A percentile compares a stretch with the other conserved stretches of the same genome.
Conservation (phyloP, 352 stramenopile species). For the Blastocystis sp. region DNA sequence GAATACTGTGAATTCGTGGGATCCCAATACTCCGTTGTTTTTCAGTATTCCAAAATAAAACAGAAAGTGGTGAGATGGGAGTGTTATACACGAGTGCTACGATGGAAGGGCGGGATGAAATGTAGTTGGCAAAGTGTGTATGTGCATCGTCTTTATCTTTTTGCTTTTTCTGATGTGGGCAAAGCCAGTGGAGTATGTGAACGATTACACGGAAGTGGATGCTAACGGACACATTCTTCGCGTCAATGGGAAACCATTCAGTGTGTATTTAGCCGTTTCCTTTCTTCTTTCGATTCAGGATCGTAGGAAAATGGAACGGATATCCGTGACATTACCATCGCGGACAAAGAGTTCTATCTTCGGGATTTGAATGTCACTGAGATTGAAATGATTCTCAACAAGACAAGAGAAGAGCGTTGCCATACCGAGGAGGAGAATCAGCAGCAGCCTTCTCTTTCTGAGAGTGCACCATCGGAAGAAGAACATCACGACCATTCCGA, state of each 20-base stretch:
- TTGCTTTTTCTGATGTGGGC: conserved; percentile 61
- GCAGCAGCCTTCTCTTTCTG: too few relatives aligned
- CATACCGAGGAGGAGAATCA: too few relatives aligned
- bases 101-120: not conserved
- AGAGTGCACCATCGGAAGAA: too few relatives aligned
- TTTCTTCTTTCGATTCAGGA: not conserved
- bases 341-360: conserved; percentile 58
- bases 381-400: not conserved
- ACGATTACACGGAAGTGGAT: conserved; percentile 60
- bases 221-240: conserved; percentile 50
- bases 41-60: not conserved
- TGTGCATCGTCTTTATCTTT: conserved; percentile 29
- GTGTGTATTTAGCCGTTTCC: conserved; percentile 26
- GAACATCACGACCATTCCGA: too few relatives aligned
- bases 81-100: conserved; percentile 12
- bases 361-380: conserved; percentile 3
- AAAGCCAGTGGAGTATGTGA: conserved; percentile 44
- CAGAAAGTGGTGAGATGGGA: not conserved
- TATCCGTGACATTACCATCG: conserved; percentile 56
- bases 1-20: not conserved
- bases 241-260: conserved; percentile 54
- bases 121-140: conserved; percentile 1
- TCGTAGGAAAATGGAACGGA: conserved; percentile 51
- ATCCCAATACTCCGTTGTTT: not conserved
- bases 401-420: too few relatives aligned